A percentile compares a stretch with the other conserved stretches of the same genome.
These are phyloP conservation scores for Sclerotinia minor DNA, from an alignment of 2,329 filamentous ascomycete species.

Conservation along the genomic window DNA sequence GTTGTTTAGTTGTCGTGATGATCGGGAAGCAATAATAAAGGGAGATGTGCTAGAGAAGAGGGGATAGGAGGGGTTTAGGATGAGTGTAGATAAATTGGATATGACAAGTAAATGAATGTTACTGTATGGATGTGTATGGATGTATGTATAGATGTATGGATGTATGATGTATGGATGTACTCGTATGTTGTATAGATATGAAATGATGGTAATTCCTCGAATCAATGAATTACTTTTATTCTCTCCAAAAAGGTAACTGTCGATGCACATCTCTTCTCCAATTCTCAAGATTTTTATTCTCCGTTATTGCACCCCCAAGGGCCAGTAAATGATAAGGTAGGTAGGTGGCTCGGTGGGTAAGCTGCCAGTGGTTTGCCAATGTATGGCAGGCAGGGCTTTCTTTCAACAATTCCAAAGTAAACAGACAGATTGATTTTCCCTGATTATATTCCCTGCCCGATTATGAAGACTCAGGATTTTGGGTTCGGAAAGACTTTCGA, in stretches of 20 bases:
- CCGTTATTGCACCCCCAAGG: neutral
- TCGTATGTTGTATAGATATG: too few species aligned
- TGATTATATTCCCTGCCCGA: slow-evolving; percentile 1
- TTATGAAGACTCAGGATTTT: neutral
- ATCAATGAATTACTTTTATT: neutral
- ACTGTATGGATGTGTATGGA: neutral
- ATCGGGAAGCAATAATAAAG: neutral
- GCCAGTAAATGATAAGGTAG: neutral
- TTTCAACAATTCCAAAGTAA: neutral
- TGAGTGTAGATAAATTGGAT: neutral
- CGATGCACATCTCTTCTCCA: slow-evolving; percentile 14
- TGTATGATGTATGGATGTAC: neutral
- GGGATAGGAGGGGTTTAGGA: neutral
- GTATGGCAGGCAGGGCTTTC: neutral
- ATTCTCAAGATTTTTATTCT: neutral
- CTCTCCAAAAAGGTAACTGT: slow-evolving; percentile 7
- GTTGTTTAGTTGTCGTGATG: neutral
- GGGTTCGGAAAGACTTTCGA: slow-evolving; percentile 1
- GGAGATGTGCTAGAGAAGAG: neutral
- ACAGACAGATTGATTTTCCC: neutral
- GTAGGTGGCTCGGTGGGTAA: neutral
- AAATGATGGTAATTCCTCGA: neutral
- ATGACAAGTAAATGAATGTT: neutral
- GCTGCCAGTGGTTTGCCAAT: neutral
- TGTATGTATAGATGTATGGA: neutral